Conservation (phyloP, 257 asterid genomes). For the Przewalskia tangutica region DNA sequence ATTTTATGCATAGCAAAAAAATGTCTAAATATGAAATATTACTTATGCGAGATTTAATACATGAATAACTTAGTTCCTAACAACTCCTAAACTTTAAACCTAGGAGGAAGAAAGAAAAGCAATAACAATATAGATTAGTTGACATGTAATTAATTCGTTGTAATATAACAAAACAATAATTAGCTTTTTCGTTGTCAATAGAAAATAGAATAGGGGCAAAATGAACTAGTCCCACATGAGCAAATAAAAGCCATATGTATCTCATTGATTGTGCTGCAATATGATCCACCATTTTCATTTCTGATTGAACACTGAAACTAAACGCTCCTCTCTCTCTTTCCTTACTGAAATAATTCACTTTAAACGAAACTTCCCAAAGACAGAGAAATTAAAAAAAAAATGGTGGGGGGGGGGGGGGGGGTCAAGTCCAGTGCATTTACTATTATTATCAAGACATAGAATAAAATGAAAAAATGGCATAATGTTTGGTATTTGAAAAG, state of each 20-base stretch:
- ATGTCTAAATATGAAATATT: no score
- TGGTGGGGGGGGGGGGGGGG: no score
- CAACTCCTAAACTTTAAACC: background rate
- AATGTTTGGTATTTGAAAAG: background rate
- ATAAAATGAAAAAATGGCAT: no score
- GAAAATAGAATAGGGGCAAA: background rate
- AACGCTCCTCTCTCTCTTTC: background rate
- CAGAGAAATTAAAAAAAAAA: background rate
- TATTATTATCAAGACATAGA: background rate
- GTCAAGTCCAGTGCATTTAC: background rate
- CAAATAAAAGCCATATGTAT: background rate
- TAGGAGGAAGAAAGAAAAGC: background rate
- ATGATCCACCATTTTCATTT: conserved; percentile 5
- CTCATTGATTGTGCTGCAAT: background rate
- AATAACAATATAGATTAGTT: background rate
- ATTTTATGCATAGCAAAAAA: no score
- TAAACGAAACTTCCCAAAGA: background rate
- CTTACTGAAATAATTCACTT: background rate
- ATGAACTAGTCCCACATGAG: background rate
- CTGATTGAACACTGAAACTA: background rate
- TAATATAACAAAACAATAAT: no score
- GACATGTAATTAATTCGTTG: background rate
- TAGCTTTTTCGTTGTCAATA: background rate
- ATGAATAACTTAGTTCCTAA: no score
- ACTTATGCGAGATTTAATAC: no score